These are phyloP conservation scores for Apiospora aurea DNA, from an alignment of 2,329 filamentous ascomycete genomes.

Conservation along the genomic window DNA sequence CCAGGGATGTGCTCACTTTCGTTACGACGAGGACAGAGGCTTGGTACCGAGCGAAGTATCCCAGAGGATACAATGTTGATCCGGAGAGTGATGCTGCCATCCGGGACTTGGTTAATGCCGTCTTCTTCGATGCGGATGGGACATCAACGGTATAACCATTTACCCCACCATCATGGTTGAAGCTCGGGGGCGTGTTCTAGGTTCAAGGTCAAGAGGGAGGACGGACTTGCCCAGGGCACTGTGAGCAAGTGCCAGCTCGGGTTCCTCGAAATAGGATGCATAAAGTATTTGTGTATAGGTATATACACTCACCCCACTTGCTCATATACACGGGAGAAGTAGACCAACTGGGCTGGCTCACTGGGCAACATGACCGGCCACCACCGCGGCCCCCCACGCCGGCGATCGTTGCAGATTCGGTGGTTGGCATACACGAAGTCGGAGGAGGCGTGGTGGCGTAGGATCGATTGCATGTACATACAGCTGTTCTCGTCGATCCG, in stretches of 20 bases:
- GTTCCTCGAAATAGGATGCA: too few species aligned
- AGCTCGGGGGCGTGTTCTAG: background rate
- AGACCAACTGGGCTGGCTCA: too few species aligned
- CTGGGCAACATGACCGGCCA: background rate
- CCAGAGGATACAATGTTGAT: background rate
- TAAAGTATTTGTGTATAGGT: too few species aligned
- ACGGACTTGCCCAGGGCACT: background rate
- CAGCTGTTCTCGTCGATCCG: background rate
- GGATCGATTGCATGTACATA: too few species aligned
- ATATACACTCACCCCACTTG: background rate
- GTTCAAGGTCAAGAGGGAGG: background rate
- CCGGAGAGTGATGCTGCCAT: background rate
- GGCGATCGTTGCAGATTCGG: background rate
- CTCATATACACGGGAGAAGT: too few species aligned
- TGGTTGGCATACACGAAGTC: background rate
- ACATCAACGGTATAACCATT: too few species aligned
- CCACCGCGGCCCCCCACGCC: background rate
- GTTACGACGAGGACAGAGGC: background rate
- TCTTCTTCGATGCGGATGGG: slow-evolving; percentile 6
- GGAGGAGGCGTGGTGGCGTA: too few species aligned
- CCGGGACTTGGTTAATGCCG: background rate
- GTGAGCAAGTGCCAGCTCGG: background rate
- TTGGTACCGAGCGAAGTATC: background rate
- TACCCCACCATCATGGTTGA: too few species aligned
- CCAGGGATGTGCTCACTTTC: background rate